Base-by-base conservation (phyloP, 1,284 basidiomycete species). In the Trichosporon asahii region DNA sequence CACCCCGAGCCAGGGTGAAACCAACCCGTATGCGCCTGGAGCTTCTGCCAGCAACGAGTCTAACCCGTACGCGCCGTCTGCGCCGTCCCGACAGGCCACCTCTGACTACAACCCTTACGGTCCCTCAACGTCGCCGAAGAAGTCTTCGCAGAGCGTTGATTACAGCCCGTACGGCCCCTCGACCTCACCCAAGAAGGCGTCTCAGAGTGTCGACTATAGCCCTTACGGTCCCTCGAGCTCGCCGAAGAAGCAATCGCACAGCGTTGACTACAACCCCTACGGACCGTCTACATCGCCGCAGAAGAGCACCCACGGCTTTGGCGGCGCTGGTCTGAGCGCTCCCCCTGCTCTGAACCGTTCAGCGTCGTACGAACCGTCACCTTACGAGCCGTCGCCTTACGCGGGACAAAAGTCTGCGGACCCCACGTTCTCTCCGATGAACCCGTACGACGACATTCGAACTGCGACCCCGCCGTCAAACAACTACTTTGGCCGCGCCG, bases 401-500 rank as follows among this genome's bases (percentile, higher is more conserved):
- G 69, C 27, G 6, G 57, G 15, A 14, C 27, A 29, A 6, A 15
- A 70, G n/a, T 73, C 71, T 1, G 25, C 69, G 5, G 37, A 65
- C 31, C 68, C 60, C 46, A 69, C 55, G 69, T 69, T 12, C 57
- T 61, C 57, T 18, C 57, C 57, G 18, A 61, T 61, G 57, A 61
- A 61, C 29, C 8, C 57, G 27, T 33, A 31, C 29, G 57, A 61
- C 15, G 57, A 61, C 18, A 11, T 29, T 6, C 57, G 57, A 1
- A n/a, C 12, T 68, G 29, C 40, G 61, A 78, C 78, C 2, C 76
- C 78, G 4, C 72, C 73, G 21, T 64, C 69, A 25, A 78, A 76
- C 64, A 78, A 76, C 66, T 76, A 86, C 86, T 75, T 81, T 84
- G 87, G 87, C 66, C 84, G 86, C 2, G 86, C 88, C 31, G 91